phyloP scores from a whole-genome alignment of 106 monocot species.

The Dactylorhiza incarnata region DNA sequence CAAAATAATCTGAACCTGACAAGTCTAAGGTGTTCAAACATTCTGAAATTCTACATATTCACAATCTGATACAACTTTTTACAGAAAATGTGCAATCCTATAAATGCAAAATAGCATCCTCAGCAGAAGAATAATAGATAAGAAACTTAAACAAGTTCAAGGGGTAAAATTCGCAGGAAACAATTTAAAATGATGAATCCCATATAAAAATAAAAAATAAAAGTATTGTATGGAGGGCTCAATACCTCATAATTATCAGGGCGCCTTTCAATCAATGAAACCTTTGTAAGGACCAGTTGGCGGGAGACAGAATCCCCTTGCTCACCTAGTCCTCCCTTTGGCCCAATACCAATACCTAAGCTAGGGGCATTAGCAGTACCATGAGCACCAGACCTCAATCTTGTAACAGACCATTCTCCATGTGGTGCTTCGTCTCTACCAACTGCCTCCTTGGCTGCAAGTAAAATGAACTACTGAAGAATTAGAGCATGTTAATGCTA shows the following conservation, averaged over 20 bases:
- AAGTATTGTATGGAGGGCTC: background rate
- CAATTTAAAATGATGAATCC: background rate
- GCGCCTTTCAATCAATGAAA: constrained; percentile 88
- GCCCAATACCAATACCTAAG: constrained; percentile 78
- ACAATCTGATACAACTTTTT: background rate
- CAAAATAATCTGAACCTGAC: background rate
- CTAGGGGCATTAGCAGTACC: constrained; percentile 61
- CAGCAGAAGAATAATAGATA: background rate
- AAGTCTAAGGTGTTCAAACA: background rate
- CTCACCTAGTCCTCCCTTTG: constrained; percentile 93
- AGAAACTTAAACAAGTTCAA: background rate
- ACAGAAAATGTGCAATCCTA: background rate
- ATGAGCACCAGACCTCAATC: constrained; percentile 88
- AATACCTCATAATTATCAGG: constrained; percentile 94
- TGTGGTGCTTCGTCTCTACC: constrained; percentile 89
- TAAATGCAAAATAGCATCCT: background rate
- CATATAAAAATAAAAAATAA: background rate
- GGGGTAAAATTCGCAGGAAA: background rate
- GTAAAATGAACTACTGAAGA: constrained; percentile 30
- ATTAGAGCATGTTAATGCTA: constrained; percentile 16
- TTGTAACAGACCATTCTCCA: constrained; percentile 88
- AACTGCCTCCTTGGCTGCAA: constrained; percentile 94
- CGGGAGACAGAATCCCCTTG: constrained; percentile 85
- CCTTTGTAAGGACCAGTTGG: constrained; percentile 87
- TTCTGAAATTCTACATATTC: background rate